A percentile compares a stretch with the other conserved stretches of the same genome.
These are phyloP conservation scores for Crithidia acanthocephali DNA, from an alignment of 208 protist genomes.

Conservation along the genomic window DNA sequence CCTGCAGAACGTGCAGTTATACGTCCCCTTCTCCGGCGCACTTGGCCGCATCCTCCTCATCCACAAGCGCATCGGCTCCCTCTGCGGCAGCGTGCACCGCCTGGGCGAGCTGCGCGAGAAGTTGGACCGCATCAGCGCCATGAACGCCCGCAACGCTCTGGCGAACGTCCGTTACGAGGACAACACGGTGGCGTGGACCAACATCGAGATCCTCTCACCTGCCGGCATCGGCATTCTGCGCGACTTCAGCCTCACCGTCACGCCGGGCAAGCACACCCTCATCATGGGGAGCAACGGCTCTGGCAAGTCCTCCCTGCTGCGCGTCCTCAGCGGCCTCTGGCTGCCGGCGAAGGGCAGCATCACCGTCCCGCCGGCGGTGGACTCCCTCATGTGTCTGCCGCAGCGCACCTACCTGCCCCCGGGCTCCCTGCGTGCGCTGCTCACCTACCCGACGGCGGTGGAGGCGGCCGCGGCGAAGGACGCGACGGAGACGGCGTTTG, in stretches of 20 bases:
- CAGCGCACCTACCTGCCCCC: conserved; percentile 85
- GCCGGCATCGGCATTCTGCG: conserved; percentile 44
- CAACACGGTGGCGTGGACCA: conserved; percentile 53
- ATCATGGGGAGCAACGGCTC: conserved; percentile 92
- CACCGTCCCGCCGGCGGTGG: conserved; percentile 29
- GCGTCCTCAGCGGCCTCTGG: conserved; percentile 76
- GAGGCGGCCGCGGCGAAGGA: conserved; percentile 27
- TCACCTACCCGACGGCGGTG: conserved; percentile 72
- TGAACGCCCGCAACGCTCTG: conserved; percentile 23
- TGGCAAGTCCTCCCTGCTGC: conserved; percentile 87
- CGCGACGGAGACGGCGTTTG: conserved; percentile 25
- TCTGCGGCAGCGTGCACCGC: conserved; percentile 79
- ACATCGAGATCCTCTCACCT: conserved; percentile 68
- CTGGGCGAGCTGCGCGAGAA: conserved; percentile 83
- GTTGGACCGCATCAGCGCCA: conserved; percentile 40
- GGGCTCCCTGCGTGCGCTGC: conserved; percentile 79
- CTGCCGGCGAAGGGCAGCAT: conserved; percentile 63
- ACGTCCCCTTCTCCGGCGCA: conserved; percentile 72
- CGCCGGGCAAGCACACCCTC: conserved; percentile 58
- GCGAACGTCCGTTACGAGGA: conserved; percentile 25
- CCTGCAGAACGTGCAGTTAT: conserved; percentile 71
- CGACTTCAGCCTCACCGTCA: conserved; percentile 69
- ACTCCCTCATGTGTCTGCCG: conserved; percentile 64
- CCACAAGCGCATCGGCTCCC: conserved; percentile 71
- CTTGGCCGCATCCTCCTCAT: conserved; percentile 82